Evolutionary conservation across 306 rosid species (phyloP), one percentile per base, ranked within the genome.

Genomic region (Bauhinia variegata): DNA sequence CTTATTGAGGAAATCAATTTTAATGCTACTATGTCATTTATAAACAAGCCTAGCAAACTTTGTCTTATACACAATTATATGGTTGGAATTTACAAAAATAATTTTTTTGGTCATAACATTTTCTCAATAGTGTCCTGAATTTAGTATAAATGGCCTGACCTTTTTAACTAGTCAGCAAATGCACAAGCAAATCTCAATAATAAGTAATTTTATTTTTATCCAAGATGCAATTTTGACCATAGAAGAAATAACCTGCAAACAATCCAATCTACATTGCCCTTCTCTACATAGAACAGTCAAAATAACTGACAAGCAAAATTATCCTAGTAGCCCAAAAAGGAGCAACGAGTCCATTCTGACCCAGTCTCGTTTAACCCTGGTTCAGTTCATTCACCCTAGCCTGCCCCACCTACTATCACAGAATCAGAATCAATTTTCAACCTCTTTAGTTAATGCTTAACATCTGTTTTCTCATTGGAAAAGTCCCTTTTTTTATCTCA

Each of bases 231-330:
- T 23, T 23, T 23, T 83, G 78, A 0, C 73, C 65, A 67, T 82
- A 74, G 2, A 75, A 6, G 81, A 80, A 14, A 82, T 82, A 11
- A 81, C 87, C n/a, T 78, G 83, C 4, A 36, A 36, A 5, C 15
- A 39, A 9, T 12, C 54, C 28, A 7, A 0, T 6, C 11, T 11
- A 1, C 0, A 5, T 4, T 6, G 7, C 50, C 8, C 7, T 11
- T 56, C 0, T 42, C 11, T 55, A 10, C 34, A 1, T 54, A 7
- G 6, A 16, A 18, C 28, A 5, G 8, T 14, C 60, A 38, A 46
- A 47, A 11, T 46, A 4, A 23, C 28, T 23, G 2, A 23, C 2
- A 23, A 23, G 28, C 28, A 23, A 23, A 23, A 23, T 23, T 1
- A 23, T 23, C 28, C 28, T 1, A 23, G 28, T 23, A 54, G 44